Base-by-base conservation (phyloP, 2,329 filamentous ascomycete genomes). In the Cladosporium sp. region DNA sequence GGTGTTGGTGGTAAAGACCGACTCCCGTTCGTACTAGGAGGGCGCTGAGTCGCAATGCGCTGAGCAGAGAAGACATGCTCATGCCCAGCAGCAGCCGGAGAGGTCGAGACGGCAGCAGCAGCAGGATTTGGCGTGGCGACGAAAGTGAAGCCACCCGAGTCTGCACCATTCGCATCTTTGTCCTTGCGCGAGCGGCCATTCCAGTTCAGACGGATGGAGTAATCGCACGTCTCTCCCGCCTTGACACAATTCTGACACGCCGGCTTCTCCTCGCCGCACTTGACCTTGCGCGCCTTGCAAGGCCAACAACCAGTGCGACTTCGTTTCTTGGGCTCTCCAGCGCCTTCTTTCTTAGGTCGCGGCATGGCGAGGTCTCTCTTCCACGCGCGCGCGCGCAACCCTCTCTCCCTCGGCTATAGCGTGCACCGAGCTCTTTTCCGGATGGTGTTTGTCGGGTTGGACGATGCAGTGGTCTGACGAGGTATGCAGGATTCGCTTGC, bases 141-240 rank as follows among this genome's bases (percentile, higher is more conserved):
- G 38, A 64, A 64, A 15, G 63, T 61, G 56, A 65, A 60, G 51
- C 52, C 51, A 18, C 57, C 59, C 2, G 52, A 41, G 25, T 62
- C 60, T 7, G 49, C 43, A 8, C 55, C 53, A 9, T 57, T 50
- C 18, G 59, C 63, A 35, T 67, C 69, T 45, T 64, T 59, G 45
- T 69, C 70, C 54, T 76, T 77, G 63, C 80, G 84, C 43, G 78
- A 76, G 50, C 86, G 78, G 4, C 86, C 86, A 53, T 85, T 84
- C 88, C 88, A 92, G 60, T 91, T 91, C 56, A 92, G 71, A 27
- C 85, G 79, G 59, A 92, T 86, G 60, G 82, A 87, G 66, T 91
- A 92, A 67, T 93, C 87, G 71, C 88, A 93, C 40, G 72, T 71
- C 63, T 89, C 85, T 53, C 83, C 82, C 38, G 43, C 60, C 54